A percentile compares a stretch with the other conserved stretches of the same genome.
These are phyloP conservation scores for Hypoxylon sp. DNA, from an alignment of 2,329 filamentous ascomycete species.

Conservation along the genomic window DNA sequence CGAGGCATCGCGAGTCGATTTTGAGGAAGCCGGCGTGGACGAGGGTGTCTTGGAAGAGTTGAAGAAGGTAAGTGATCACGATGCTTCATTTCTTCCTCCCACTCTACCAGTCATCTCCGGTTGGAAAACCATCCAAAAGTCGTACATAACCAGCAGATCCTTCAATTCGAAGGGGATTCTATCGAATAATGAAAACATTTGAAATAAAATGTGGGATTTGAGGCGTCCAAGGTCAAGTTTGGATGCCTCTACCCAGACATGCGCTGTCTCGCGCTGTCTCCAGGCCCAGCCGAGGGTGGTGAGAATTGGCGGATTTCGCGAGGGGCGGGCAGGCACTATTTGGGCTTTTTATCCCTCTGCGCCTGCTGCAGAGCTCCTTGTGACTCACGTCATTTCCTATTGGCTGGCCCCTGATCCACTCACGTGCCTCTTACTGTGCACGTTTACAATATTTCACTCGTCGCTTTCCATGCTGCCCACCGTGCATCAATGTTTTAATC, in stretches of 20 bases:
- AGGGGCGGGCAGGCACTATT: slow-evolving; percentile 65
- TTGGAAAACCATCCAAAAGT: slow-evolving; percentile 22
- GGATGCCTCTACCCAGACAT: background rate
- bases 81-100: slow-evolving; percentile 35
- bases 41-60: slow-evolving; percentile 88
- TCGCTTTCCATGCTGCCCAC: slow-evolving; percentile 16
- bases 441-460: slow-evolving; percentile 42
- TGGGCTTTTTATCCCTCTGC: slow-evolving; percentile 65
- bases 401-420: slow-evolving; percentile 31
- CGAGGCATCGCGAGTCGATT: slow-evolving; percentile 91
- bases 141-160: slow-evolving; percentile 14
- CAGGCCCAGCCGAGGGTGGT: slow-evolving; percentile 54
- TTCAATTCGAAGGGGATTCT: background rate
- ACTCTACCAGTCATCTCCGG: slow-evolving; percentile 23
- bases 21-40: slow-evolving; percentile 95
- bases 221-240: slow-evolving; percentile 5
- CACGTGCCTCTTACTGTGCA: slow-evolving; percentile 46
- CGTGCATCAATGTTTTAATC: slow-evolving; percentile 9
- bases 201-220: slow-evolving; percentile 5
- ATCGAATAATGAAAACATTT: slow-evolving; percentile 10
- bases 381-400: slow-evolving; percentile 37
- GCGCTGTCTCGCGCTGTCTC: slow-evolving; percentile 19
- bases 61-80: slow-evolving; percentile 77
- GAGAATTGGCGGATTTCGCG: slow-evolving; percentile 57
- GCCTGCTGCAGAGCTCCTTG: slow-evolving; percentile 36